Conservation (phyloP, 2,329 filamentous ascomycete species). For the Beauveria rudraprayagi region DNA sequence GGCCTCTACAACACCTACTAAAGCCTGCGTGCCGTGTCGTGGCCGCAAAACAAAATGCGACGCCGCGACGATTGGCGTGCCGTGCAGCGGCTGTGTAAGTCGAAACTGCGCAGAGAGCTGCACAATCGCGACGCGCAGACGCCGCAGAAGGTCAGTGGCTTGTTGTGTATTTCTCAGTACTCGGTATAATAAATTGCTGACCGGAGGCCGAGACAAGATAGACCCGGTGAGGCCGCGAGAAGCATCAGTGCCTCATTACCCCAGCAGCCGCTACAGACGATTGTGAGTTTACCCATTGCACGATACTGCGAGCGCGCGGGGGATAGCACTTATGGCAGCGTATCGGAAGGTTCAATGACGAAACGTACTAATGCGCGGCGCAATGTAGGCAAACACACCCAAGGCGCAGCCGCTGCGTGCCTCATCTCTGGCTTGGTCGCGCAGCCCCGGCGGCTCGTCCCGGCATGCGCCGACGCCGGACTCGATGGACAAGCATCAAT, state of each 20-base stretch:
- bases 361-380: no score
- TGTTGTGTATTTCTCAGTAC: not conserved
- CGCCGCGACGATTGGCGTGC: not conserved
- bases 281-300: not conserved
- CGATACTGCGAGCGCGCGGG: not conserved
- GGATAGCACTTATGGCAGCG: no score
- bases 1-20: not conserved
- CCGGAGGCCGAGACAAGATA: not conserved
- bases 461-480: not conserved
- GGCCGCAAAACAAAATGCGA: constrained; percentile 6
- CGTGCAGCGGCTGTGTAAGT: constrained; percentile 7
- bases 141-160: not conserved
- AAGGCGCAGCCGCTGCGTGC: not conserved
- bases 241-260: not conserved
- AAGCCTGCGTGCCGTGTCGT: constrained; percentile 4
- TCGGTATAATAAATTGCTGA: not conserved
- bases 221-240: not conserved
- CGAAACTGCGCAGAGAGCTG: not conserved
- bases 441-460: not conserved
- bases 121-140: not conserved
- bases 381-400: not conserved
- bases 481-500: not conserved
- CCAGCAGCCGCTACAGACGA: not conserved
- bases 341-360: no score
- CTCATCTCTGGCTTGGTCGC: not conserved